Percentiles rank a stretch among this genome's conserved stretches.
These are phyloP conservation scores for Cladophialophora yegresii DNA, from an alignment of 2,329 filamentous ascomycete genomes.

Conservation along the genomic window DNA sequence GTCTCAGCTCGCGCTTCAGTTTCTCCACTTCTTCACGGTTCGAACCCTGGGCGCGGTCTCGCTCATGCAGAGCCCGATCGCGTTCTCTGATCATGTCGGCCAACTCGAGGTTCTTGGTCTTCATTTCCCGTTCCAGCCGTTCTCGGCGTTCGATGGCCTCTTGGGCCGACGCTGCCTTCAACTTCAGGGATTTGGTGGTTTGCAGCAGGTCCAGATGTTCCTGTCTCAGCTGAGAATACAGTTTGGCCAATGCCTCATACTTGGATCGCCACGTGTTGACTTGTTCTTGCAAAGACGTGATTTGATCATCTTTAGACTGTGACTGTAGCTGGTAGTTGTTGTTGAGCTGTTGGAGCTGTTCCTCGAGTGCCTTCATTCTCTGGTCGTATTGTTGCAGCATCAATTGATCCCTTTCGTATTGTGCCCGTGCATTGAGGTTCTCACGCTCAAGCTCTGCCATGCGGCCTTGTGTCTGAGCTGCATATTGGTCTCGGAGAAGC, in stretches of 20 bases:
- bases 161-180: slow-evolving; percentile 95
- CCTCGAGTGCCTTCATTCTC: slow-evolving; percentile 87
- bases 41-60: slow-evolving; percentile 79
- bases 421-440: slow-evolving; percentile 88
- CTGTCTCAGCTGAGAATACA: slow-evolving; percentile 92
- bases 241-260: slow-evolving; percentile 92
- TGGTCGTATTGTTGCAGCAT: slow-evolving; percentile 97
- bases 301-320: slow-evolving; percentile 89
- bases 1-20: slow-evolving; percentile 85
- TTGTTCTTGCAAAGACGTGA: slow-evolving; percentile 88
- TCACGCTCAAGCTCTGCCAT: slow-evolving; percentile 93
- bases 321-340: slow-evolving; percentile 82
- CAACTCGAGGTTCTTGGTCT: slow-evolving; percentile 98
- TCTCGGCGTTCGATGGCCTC: slow-evolving; percentile 94
- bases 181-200: slow-evolving; percentile 92
- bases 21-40: slow-evolving; percentile 95
- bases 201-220: slow-evolving; percentile 94
- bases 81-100: slow-evolving; percentile 98
- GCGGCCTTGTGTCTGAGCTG: slow-evolving; percentile 93
- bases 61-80: slow-evolving; percentile 89
- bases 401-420: slow-evolving; percentile 95
- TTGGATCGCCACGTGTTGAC: slow-evolving; percentile 97
- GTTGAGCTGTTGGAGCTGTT: slow-evolving; percentile 79
- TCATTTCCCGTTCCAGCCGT: slow-evolving; percentile 94
- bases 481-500: slow-evolving; percentile 80